Evolutionary conservation across 441 rosid genomes (phyloP), one percentile per base, ranked within the genome.

Genomic region (Jatropha multifida): DNA sequence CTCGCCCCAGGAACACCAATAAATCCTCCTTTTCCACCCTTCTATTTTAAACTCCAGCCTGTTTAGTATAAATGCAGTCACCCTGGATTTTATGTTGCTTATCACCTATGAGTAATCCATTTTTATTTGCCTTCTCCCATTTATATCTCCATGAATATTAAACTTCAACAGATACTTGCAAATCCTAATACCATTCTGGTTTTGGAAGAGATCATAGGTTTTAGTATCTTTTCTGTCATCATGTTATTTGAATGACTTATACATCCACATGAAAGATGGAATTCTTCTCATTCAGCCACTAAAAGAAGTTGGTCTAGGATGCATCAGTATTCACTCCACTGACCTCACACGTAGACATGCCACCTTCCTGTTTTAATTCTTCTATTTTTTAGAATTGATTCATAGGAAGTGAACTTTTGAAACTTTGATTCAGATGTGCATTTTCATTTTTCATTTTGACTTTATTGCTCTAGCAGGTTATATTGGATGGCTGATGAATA

Each of bases 381-480:
- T 58, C 37, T 2, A 2, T 38, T 54, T 32, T 38, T 38, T 32
- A 40, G 26, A 26, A 15, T 26, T 15, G 4, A 26, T 26, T 23
- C 23, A 4, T 41, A 40, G 44, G 10, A 64, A 64, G 48, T 67
- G 55, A 11, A n/a, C 12, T 20, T 48, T 38, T 13, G 6, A 1
- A 7, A 23, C 13, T 23, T 67, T 10, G 13, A 13, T 68, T 5
- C 14, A 27, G 60, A 27, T 26, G 15, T n/a, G 12, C 15, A 0
- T 2, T 6, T 32, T 23, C 6, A 27, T 23, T 48, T 32, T 20
- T 40, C 5, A 0, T 40, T 26, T 46, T 41, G 41, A 59, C 37
- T 9, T 65, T 54, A 20, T 68, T 40, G 18, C 52, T 65, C 49
- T 55, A 74, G 72, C 68, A 27, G 9, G 61, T 37, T 26, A 26